A percentile compares a stretch with the other conserved stretches of the same genome.
phyloP scores from a whole-genome alignment of 2,329 filamentous ascomycete species.

The Chrysoporthe cubensis region DNA sequence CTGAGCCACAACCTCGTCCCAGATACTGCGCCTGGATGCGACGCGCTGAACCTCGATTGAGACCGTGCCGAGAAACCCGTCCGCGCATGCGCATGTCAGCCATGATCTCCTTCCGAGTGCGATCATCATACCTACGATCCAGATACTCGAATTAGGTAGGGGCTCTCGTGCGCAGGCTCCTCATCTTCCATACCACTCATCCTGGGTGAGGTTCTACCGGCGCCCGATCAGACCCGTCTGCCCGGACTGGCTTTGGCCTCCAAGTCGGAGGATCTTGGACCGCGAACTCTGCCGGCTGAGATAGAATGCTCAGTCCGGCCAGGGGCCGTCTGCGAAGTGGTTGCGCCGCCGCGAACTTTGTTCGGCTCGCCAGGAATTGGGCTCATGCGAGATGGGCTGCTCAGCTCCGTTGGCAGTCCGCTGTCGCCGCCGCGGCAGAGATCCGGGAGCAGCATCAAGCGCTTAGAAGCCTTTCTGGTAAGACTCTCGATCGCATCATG shows the following conservation, averaged over 20 bases:
- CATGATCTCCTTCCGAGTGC: slow-evolving; percentile 21
- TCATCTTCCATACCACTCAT: background rate
- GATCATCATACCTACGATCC: slow-evolving; percentile 15
- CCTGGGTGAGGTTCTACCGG: background rate
- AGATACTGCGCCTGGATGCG: background rate
- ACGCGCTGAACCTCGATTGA: slow-evolving; percentile 4
- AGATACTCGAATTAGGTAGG: slow-evolving; percentile 3
- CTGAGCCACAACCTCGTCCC: background rate
- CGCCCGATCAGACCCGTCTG: background rate
- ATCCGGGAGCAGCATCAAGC: slow-evolving; percentile 22
- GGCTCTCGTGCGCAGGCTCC: background rate
- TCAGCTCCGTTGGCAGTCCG: slow-evolving; percentile 50
- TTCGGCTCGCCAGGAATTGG: slow-evolving; percentile 55
- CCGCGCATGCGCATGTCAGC: slow-evolving; percentile 9
- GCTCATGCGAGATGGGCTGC: slow-evolving; percentile 44
- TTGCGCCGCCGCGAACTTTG: slow-evolving; percentile 49
- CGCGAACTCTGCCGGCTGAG: slow-evolving; percentile 23
- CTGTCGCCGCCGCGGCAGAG: slow-evolving; percentile 27
- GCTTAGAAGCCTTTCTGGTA: slow-evolving; percentile 46
- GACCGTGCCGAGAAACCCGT: background rate
- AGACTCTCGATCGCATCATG: slow-evolving; percentile 32
- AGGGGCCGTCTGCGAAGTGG: slow-evolving; percentile 45
- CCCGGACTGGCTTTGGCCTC: background rate
- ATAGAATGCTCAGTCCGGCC: slow-evolving; percentile 46
- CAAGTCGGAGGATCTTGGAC: background rate